A percentile compares a stretch with the other conserved stretches of the same genome.
These are phyloP conservation scores for Cryptosporidium baileyi DNA, from an alignment of 169 alveolate species.

Conservation along the genomic window DNA sequence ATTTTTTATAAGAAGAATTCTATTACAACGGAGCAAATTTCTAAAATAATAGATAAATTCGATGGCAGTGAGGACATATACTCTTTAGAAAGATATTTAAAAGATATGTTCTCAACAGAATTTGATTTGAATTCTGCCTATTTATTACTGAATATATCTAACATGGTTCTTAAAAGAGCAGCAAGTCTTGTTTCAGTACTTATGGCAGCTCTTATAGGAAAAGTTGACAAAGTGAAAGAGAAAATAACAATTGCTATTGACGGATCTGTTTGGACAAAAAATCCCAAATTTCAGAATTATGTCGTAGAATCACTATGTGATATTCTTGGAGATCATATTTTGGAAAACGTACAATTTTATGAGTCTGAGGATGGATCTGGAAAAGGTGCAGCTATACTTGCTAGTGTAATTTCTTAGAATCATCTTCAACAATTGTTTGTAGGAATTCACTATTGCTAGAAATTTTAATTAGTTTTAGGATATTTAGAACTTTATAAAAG, in stretches of 20 bases:
- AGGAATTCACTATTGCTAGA: too few relatives aligned
- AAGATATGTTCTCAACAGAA: neutral
- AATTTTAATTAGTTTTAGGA: too few relatives aligned
- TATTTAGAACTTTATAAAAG: too few relatives aligned
- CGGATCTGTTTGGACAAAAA: constrained; percentile 59
- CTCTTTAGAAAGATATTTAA: neutral
- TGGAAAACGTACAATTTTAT: neutral
- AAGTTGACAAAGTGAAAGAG: neutral
- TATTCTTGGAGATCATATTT: neutral
- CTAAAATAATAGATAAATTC: neutral
- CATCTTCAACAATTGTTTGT: too few relatives aligned
- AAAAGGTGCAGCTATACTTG: constrained; percentile 63
- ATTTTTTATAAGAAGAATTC: neutral
- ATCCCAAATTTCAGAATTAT: neutral
- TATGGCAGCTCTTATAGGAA: constrained; percentile 17
- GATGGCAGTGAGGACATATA: neutral
- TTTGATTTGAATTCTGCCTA: neutral
- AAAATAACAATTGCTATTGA: constrained; percentile 29
- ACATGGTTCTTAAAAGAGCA: constrained; percentile 30
- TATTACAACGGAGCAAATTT: constrained; percentile 22
- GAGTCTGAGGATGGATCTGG: constrained; percentile 63
- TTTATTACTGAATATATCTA: neutral
- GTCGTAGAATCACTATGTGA: neutral
- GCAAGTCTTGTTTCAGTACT: constrained; percentile 38
- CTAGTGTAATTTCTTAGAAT: neutral